Percentiles rank a stretch among this genome's conserved stretches.
phyloP scores from a whole-genome alignment of 2,329 filamentous ascomycete species.

The Colletotrichum salicis region DNA sequence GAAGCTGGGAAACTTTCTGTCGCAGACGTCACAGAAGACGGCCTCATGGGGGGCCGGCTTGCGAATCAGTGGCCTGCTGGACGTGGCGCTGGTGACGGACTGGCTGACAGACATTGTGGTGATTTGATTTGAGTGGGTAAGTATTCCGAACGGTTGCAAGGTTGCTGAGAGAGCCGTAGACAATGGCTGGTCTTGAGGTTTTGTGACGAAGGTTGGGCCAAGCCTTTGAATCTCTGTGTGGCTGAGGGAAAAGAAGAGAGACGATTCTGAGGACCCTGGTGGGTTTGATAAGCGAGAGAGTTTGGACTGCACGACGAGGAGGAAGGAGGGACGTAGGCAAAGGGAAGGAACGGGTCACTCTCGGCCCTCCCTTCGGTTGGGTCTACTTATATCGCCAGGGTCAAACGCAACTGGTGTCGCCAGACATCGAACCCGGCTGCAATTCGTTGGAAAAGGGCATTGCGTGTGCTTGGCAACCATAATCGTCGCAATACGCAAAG shows the following conservation, averaged over 20 bases:
- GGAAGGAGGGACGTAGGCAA: background rate
- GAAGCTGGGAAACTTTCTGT: constrained; percentile 1
- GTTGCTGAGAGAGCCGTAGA: background rate
- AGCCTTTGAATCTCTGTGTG: background rate
- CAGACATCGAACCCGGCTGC: too few relatives aligned
- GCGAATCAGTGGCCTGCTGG: background rate
- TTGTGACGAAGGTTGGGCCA: background rate
- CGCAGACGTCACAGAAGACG: constrained; percentile 6
- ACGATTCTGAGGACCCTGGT: background rate
- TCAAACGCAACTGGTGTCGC: background rate
- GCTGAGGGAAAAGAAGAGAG: background rate
- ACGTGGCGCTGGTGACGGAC: background rate
- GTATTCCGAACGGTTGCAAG: background rate
- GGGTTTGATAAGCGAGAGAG: background rate
- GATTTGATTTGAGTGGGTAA: background rate
- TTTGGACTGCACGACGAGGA: background rate
- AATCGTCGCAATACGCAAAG: background rate
- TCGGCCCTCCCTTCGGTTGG: background rate
- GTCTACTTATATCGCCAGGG: background rate
- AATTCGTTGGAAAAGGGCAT: too few relatives aligned
- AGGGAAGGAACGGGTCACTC: background rate
- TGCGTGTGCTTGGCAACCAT: background rate
- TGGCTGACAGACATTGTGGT: constrained; percentile 8
- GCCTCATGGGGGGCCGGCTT: constrained; percentile 15
- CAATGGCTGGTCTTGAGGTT: background rate